Percentiles rank a stretch among this genome's conserved stretches.
phyloP scores from a whole-genome alignment of 78 protist genomes.

The Creolimax fragrantissima region DNA sequence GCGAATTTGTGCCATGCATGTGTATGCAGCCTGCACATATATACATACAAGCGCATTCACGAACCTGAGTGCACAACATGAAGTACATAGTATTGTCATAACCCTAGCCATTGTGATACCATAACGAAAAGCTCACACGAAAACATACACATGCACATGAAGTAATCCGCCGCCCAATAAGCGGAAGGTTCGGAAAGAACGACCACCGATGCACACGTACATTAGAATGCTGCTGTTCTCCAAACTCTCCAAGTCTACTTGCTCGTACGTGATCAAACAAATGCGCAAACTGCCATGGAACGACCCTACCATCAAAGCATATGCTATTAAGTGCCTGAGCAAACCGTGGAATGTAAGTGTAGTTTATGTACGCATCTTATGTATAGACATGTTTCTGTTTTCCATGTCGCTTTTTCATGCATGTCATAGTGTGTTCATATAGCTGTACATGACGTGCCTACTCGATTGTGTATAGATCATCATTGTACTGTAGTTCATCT shows the following conservation, averaged over 20 bases:
- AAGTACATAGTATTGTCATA: too few relatives aligned
- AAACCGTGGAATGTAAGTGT: conserved; percentile 5
- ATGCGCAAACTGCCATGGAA: not conserved
- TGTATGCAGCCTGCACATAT: too few relatives aligned
- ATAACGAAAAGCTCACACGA: too few relatives aligned
- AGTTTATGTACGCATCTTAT: not conserved
- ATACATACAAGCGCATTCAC: too few relatives aligned
- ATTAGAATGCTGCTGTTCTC: not conserved
- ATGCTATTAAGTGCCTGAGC: not conserved
- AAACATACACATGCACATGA: too few relatives aligned
- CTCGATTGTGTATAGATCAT: too few relatives aligned
- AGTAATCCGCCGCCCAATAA: conserved; percentile 10
- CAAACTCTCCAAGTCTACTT: not conserved
- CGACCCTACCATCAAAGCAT: not conserved
- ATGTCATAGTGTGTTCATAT: too few relatives aligned
- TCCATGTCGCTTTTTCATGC: too few relatives aligned
- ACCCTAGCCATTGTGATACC: too few relatives aligned
- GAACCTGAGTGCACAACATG: too few relatives aligned
- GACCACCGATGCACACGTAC: conserved; percentile 10
- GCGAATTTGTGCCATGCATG: too few relatives aligned
- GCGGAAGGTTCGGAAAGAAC: not conserved
- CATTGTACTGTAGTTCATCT: too few relatives aligned
- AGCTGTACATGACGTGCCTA: not conserved
- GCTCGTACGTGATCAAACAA: not conserved
- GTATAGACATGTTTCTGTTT: not conserved